Base-by-base conservation (phyloP, 495 filamentous ascomycete species). In the Geoglossum glabrum region DNA sequence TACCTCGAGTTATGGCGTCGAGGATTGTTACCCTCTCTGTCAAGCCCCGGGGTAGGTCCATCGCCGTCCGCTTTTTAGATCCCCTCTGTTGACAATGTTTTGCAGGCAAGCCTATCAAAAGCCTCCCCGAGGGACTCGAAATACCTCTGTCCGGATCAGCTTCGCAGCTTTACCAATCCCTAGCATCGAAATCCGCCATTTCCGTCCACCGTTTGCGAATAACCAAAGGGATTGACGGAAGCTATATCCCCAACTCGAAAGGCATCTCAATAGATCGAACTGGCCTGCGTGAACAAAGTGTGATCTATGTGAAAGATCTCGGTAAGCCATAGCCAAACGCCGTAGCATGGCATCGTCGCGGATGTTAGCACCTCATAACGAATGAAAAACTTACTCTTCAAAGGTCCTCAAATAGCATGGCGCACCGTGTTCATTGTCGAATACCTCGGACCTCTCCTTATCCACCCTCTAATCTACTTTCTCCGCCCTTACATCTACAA, bases 391-490 rank as follows among this genome's bases (percentile, higher is more conserved):
- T 30, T 19, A 45, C 26, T 56, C 26, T 47, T 19, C 36, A 11
- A 61, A 96, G 90, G 92, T 51, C 83, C 83, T 31, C 92, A 98
- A 70, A 85, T 96, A 58, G 80, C 79, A 54, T 98, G 92, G 92
- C 84, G 82, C 59, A 90, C 87, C 55, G 93, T 96, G 64, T 98
- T 89, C 73, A 70, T 94, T 59, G 80, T 95, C 69, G 92, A 98
- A 74, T 98, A 98, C 70, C 72, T 88, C 58, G 92, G 92, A 8
- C 92, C 92, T n/a, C 80, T 97, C 61, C 68, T 96, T 64, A 86
- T 96, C 72, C 90, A 95, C 71, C 82, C 79, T 28, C 74, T 81
- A 66, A 73, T 88, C 63, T 81, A 76, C 70, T 66, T 77, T 60
- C 69, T 90, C 54, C 86, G 87, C 27, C 77, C 82, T 1, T 78